Evolutionary conservation across 2,329 filamentous ascomycete genomes (phyloP).

Genomic region (Chalaropsis thielavioides): DNA sequence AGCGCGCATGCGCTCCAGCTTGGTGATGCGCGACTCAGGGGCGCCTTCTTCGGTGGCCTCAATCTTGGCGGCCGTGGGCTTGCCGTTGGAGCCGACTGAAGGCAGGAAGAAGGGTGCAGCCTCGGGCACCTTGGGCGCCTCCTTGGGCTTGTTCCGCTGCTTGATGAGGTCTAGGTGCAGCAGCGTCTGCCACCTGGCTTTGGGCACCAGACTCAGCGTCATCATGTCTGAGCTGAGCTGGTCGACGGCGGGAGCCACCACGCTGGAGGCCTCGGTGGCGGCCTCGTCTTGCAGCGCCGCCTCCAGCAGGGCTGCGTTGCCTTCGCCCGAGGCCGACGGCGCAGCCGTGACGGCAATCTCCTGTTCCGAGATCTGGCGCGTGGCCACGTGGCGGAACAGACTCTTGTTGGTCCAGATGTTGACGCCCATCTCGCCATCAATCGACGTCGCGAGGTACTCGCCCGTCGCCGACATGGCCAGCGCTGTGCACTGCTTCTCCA

Average conservation of each 20-base stretch:
- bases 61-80: conserved; percentile 22
- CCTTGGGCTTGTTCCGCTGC: conserved; percentile 84
- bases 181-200: conserved; percentile 85
- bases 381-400: conserved; percentile 77
- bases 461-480: conserved; percentile 80
- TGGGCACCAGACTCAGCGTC: conserved; percentile 78
- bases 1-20: conserved; percentile 43
- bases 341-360: conserved; percentile 51
- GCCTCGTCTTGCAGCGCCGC: conserved; percentile 42
- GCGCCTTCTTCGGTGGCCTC: conserved; percentile 27
- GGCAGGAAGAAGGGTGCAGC: conserved; percentile 94
- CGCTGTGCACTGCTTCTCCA: conserved; percentile 65
- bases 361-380: conserved; percentile 66
- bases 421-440: conserved; percentile 72
- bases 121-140: conserved; percentile 79
- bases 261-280: conserved; percentile 33
- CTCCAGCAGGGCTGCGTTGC: conserved; percentile 51
- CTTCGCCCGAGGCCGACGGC: conserved; percentile 72
- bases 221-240: conserved; percentile 73
- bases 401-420: conserved; percentile 91
- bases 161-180: conserved; percentile 86
- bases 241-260: conserved; percentile 45
- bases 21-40: conserved; percentile 50
- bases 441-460: conserved; percentile 84
- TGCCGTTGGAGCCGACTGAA: conserved; percentile 32